Evolutionary conservation across 768 basidiomycete genomes (phyloP).

Genomic region (Hysterangium stoloniferum): DNA sequence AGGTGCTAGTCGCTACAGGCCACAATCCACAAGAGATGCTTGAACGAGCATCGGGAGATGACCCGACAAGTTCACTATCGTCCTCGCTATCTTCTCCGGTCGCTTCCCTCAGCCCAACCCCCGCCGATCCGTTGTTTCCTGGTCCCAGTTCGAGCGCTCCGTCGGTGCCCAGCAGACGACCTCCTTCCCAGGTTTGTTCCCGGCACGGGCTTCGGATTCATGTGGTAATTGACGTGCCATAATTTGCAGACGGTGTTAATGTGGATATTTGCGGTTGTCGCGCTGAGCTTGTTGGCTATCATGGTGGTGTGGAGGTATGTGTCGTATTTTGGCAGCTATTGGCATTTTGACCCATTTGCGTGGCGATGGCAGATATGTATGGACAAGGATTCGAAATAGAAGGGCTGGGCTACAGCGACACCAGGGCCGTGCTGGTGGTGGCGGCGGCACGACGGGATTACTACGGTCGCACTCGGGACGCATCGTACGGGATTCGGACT

Average conservation of each 20-base stretch:
- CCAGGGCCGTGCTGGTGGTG: not conserved
- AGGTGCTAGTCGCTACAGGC: too few species aligned
- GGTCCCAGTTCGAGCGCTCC: not conserved
- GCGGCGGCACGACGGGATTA: not conserved
- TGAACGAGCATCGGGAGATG: too few species aligned
- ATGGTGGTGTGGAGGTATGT: constrained; percentile 4
- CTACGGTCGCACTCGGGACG: not conserved
- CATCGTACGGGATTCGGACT: not conserved
- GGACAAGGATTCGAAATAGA: not conserved
- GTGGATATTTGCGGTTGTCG: constrained; percentile 8
- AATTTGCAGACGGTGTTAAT: not conserved
- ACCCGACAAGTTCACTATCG: too few species aligned
- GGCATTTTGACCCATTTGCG: not conserved
- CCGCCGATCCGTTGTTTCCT: constrained; percentile 2
- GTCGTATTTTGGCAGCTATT: not conserved
- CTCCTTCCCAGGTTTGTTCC: not conserved
- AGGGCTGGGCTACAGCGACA: not conserved
- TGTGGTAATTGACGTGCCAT: not conserved
- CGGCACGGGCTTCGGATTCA: not conserved
- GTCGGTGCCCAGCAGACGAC: not conserved
- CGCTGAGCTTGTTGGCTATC: not conserved
- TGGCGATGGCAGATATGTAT: not conserved
- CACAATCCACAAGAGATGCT: too few species aligned
- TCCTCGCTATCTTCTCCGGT: too few species aligned
- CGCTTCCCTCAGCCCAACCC: too few species aligned